These are phyloP conservation scores for Petasospora rhodanensis DNA, from an alignment of 1,139 yeast genomes.

Conservation along the genomic window DNA sequence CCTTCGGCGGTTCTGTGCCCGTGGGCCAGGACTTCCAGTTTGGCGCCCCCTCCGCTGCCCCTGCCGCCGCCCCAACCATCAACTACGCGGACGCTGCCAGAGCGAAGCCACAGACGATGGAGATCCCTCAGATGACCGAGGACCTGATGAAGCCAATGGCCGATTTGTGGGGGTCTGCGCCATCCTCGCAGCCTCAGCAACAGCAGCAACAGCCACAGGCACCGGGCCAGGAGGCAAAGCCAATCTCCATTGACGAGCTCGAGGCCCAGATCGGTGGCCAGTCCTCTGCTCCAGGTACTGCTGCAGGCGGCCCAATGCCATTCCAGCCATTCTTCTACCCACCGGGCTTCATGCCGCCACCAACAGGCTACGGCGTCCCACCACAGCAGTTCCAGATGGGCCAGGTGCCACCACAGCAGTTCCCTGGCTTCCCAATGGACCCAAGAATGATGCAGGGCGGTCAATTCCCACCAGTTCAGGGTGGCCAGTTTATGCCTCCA, in stretches of 20 bases:
- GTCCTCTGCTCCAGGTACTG: conserved; percentile 8
- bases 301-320: conserved; percentile 5
- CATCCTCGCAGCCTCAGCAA: no score
- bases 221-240: conserved; percentile 22
- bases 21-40: conserved; percentile 75
- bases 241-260: conserved; percentile 60
- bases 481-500: conserved; percentile 12
- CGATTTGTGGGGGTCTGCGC: conserved; percentile 49
- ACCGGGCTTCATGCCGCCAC: conserved; percentile 25
- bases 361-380: conserved; percentile 31
- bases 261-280: conserved; percentile 10
- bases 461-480: conserved; percentile 15
- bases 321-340: conserved; percentile 25
- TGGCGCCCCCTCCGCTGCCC: conserved; percentile 31
- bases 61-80: conserved; percentile 13
- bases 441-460: conserved; percentile 19
- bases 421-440: conserved; percentile 11
- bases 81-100: conserved; percentile 41
- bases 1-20: conserved; percentile 66
- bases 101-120: conserved; percentile 30
- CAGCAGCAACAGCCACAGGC: no score
- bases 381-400: conserved; percentile 15
- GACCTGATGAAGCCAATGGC: conserved; percentile 58
- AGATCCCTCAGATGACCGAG: conserved; percentile 24
- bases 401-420: conserved; percentile 20